Evolutionary conservation across 1,284 basidiomycete genomes (phyloP).

Genomic region (Malassezia caprae): DNA sequence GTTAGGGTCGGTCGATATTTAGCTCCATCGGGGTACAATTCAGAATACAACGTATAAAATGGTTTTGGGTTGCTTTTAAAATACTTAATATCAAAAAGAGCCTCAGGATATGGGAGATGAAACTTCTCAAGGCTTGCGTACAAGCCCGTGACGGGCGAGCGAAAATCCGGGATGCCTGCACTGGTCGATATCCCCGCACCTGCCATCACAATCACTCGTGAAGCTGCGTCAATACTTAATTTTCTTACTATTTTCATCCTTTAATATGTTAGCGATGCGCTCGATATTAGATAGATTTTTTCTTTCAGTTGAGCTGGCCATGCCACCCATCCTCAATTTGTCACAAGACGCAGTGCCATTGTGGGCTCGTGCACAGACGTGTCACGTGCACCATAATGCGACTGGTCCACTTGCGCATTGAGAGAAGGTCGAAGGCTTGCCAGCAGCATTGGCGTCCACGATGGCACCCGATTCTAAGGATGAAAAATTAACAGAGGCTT

Average conservation of each 20-base stretch:
- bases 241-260: conserved; percentile 1
- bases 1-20: conserved; percentile 74
- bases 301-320: neutral
- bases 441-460: neutral
- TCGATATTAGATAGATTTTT: neutral
- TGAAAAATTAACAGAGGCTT: neutral
- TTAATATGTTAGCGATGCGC: neutral
- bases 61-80: conserved; percentile 49
- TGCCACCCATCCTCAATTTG: neutral
- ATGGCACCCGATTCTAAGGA: neutral
- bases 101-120: conserved; percentile 54
- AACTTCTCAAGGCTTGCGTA: conserved; percentile 54
- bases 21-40: conserved; percentile 68
- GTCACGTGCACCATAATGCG: neutral
- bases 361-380: neutral
- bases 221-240: neutral
- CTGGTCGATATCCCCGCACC: conserved; percentile 54
- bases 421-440: neutral
- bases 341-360: neutral
- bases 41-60: conserved; percentile 55
- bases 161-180: conserved; percentile 51
- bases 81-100: conserved; percentile 53
- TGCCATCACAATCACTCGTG: conserved; percentile 51
- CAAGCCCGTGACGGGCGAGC: conserved; percentile 53
- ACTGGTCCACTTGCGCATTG: neutral